These are phyloP conservation scores for Talaromyces sp. DNA, from an alignment of 2,329 filamentous ascomycete genomes.

Conservation along the genomic window DNA sequence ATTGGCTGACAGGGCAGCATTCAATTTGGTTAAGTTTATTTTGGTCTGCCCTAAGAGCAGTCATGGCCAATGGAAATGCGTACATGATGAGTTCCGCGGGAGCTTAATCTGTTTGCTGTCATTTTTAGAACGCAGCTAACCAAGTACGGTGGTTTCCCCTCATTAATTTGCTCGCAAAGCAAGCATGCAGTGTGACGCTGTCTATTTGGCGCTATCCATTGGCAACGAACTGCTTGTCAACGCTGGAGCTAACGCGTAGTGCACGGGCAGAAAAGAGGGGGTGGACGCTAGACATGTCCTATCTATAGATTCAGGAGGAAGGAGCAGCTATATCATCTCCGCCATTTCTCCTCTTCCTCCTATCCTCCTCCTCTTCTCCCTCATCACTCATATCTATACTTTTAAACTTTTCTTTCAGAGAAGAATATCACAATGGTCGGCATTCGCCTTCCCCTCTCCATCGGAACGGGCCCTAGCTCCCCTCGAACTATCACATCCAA, in stretches of 20 bases:
- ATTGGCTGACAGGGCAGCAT: neutral
- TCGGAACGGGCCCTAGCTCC: slow-evolving; percentile 22
- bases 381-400: neutral
- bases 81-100: neutral
- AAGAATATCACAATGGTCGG: slow-evolving; percentile 6
- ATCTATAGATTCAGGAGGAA: neutral
- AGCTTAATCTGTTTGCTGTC: neutral
- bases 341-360: neutral
- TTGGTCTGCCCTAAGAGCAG: neutral
- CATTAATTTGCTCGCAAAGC: neutral
- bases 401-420: neutral
- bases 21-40: neutral
- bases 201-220: neutral
- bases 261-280: neutral
- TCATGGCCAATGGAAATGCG: neutral
- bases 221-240: neutral
- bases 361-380: neutral
- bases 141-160: neutral
- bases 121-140: neutral
- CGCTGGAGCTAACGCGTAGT: neutral
- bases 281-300: neutral
- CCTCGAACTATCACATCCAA: slow-evolving; percentile 32
- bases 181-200: neutral
- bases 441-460: slow-evolving; percentile 10
- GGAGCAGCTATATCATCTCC: neutral